Evolutionary conservation across 805 yeast genomes (phyloP).

Genomic region (Hanseniaspora lachancei): DNA sequence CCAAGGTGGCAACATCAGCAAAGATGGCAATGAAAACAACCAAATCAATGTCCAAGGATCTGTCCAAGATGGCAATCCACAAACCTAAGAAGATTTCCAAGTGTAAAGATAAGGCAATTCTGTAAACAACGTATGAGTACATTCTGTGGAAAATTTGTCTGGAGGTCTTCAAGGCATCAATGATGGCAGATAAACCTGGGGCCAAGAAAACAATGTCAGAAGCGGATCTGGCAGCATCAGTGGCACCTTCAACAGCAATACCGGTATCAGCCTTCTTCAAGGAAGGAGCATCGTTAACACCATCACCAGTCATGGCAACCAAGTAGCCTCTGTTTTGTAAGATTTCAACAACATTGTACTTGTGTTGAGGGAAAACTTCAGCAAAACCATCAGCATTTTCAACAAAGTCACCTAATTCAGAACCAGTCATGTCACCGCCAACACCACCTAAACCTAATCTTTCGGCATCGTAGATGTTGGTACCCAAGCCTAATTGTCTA

Average conservation of each 20-base stretch:
- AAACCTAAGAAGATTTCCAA: slow-evolving; percentile 89
- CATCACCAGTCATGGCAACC: slow-evolving; percentile 99
- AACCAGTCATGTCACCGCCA: slow-evolving; percentile 88
- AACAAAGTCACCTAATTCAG: slow-evolving; percentile 92
- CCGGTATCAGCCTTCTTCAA: slow-evolving; percentile 92
- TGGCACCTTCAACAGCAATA: slow-evolving; percentile 97
- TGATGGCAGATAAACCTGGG: slow-evolving; percentile 89
- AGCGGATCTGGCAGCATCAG: slow-evolving; percentile 95
- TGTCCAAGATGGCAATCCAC: slow-evolving; percentile 90
- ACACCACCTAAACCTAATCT: slow-evolving; percentile 92
- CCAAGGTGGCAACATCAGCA: slow-evolving; percentile 94
- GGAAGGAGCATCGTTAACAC: slow-evolving; percentile 97
- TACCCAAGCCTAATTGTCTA: slow-evolving; percentile 93
- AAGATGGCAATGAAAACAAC: slow-evolving; percentile 93
- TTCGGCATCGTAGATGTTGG: slow-evolving; percentile 93
- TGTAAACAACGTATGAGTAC: slow-evolving; percentile 96
- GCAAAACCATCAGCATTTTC: slow-evolving; percentile 98
- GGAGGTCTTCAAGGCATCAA: slow-evolving; percentile 87
- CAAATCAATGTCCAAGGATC: slow-evolving; percentile 74
- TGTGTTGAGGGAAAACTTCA: slow-evolving; percentile 97
- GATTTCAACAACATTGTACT: slow-evolving; percentile 89
- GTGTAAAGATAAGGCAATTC: slow-evolving; percentile 90
- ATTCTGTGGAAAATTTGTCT: slow-evolving; percentile 98
- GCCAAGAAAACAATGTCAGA: slow-evolving; percentile 92
- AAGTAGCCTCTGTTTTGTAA: slow-evolving; percentile 91